Conservation (phyloP, 2,329 filamentous ascomycete species). For the Apiospora marii region DNA sequence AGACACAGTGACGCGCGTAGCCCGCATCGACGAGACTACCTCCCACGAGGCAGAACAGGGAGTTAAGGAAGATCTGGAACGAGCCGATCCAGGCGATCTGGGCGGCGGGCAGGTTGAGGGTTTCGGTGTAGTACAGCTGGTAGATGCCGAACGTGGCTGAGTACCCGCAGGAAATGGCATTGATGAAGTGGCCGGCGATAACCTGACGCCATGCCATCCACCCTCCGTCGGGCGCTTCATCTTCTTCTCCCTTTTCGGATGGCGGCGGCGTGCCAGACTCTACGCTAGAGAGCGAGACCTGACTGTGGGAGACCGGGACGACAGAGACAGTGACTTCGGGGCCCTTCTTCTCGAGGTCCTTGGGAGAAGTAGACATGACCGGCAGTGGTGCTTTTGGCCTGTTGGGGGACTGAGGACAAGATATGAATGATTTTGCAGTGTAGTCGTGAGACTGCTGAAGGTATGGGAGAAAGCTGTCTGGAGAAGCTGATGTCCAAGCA, state of each 20-base stretch:
- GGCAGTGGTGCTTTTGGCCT: background rate
- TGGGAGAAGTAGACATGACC: background rate
- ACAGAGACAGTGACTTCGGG: constrained; percentile 23
- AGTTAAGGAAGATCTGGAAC: constrained; percentile 48
- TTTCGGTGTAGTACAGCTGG: constrained; percentile 52
- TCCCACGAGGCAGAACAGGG: constrained; percentile 40
- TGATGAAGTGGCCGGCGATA: constrained; percentile 54
- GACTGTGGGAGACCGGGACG: constrained; percentile 17
- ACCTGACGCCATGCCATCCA: constrained; percentile 59
- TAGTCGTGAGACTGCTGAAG: background rate
- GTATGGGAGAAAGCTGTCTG: constrained; percentile 5
- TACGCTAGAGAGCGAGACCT: constrained; percentile 15
- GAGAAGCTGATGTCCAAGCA: background rate
- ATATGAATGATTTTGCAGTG: background rate
- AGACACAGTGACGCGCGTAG: constrained; percentile 40
- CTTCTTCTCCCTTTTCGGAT: background rate
- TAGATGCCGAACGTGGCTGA: constrained; percentile 57
- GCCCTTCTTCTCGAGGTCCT: constrained; percentile 21
- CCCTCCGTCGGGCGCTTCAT: constrained; percentile 53
- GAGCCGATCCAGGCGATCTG: constrained; percentile 54
- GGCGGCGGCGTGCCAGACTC: constrained; percentile 3
- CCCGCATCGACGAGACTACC: constrained; percentile 45
- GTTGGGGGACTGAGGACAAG: background rate
- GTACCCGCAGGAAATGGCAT: constrained; percentile 59
- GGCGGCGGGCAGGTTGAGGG: constrained; percentile 42